phyloP scores from a whole-genome alignment of 2,329 filamentous ascomycete species.

The Beauveria varroae region DNA sequence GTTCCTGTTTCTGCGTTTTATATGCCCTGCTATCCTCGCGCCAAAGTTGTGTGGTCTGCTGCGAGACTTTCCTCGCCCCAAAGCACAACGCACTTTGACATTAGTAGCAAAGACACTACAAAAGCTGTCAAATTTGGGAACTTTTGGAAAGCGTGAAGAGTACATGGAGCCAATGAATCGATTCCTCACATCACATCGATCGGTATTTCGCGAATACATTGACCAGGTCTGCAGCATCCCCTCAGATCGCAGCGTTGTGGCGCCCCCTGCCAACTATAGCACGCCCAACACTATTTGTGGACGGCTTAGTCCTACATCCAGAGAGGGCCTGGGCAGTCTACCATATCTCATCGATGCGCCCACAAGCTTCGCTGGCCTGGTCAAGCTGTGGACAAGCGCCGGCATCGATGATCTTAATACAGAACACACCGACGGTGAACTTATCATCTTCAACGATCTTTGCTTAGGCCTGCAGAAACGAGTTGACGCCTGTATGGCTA shows the following conservation, averaged over 20 bases:
- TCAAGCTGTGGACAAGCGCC: slow-evolving; percentile 69
- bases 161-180: slow-evolving; percentile 99
- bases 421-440: slow-evolving; percentile 36
- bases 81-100: slow-evolving; percentile 80
- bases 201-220: slow-evolving; percentile 79
- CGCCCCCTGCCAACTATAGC: slow-evolving; percentile 77
- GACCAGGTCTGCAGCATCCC: slow-evolving; percentile 81
- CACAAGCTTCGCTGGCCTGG: slow-evolving; percentile 74
- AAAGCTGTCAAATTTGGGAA: slow-evolving; percentile 82
- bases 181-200: slow-evolving; percentile 68
- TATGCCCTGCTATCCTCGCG: slow-evolving; percentile 92
- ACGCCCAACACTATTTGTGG: slow-evolving; percentile 86
- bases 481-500: slow-evolving; percentile 43
- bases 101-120: slow-evolving; percentile 89
- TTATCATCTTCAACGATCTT: slow-evolving; percentile 45
- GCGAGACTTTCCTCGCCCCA: slow-evolving; percentile 71
- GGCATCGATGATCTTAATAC: slow-evolving; percentile 32
- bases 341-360: slow-evolving; percentile 90
- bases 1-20: slow-evolving; percentile 89
- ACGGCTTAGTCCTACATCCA: slow-evolving; percentile 68
- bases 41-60: slow-evolving; percentile 88
- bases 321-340: slow-evolving; percentile 87
- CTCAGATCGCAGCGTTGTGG: slow-evolving; percentile 55
- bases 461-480: slow-evolving; percentile 44
- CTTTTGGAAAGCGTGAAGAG: slow-evolving; percentile 89